Percentiles rank a stretch among this genome's conserved stretches.
Evolutionary conservation across 139 green algal genomes (phyloP).

Genomic region (Chlorella ohadii): DNA sequence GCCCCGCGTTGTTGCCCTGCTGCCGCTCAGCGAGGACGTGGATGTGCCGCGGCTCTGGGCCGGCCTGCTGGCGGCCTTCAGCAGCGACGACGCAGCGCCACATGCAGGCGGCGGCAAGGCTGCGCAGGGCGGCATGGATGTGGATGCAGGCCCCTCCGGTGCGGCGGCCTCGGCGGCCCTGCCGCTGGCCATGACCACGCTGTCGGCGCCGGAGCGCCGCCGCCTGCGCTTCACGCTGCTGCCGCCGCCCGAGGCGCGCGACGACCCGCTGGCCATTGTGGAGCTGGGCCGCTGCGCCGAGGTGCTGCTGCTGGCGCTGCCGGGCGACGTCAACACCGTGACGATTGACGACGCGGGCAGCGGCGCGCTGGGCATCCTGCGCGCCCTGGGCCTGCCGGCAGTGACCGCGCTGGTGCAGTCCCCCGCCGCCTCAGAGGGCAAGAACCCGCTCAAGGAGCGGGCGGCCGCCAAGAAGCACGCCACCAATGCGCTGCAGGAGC

Average conservation of each 20-base stretch:
- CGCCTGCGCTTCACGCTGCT: slow-evolving; percentile 73
- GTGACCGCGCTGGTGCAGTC: slow-evolving; percentile 62
- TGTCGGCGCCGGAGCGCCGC: slow-evolving; percentile 47
- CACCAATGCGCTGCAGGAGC: slow-evolving; percentile 58
- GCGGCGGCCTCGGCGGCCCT: neutral
- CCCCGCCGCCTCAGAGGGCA: neutral
- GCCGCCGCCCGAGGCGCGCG: slow-evolving; percentile 57
- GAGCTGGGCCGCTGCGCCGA: slow-evolving; percentile 66
- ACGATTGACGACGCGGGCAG: slow-evolving; percentile 60
- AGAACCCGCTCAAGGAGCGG: slow-evolving; percentile 71
- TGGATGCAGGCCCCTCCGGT: neutral
- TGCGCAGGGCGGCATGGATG: slow-evolving; percentile 20
- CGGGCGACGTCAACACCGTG: slow-evolving; percentile 44
- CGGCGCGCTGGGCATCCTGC: slow-evolving; percentile 70
- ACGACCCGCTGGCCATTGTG: slow-evolving; percentile 71
- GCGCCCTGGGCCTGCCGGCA: slow-evolving; percentile 76
- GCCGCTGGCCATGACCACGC: slow-evolving; percentile 34
- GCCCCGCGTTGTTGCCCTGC: slow-evolving; percentile 72
- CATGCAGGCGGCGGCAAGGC: neutral
- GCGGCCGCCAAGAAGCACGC: slow-evolving; percentile 82
- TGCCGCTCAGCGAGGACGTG: slow-evolving; percentile 71
- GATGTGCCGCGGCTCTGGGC: slow-evolving; percentile 57
- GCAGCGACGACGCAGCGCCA: neutral
- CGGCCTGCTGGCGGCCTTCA: slow-evolving; percentile 49
- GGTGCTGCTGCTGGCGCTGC: slow-evolving; percentile 73